These are phyloP conservation scores for Thermoascus crustaceus DNA, from an alignment of 2,329 filamentous ascomycete genomes.

Conservation along the genomic window DNA sequence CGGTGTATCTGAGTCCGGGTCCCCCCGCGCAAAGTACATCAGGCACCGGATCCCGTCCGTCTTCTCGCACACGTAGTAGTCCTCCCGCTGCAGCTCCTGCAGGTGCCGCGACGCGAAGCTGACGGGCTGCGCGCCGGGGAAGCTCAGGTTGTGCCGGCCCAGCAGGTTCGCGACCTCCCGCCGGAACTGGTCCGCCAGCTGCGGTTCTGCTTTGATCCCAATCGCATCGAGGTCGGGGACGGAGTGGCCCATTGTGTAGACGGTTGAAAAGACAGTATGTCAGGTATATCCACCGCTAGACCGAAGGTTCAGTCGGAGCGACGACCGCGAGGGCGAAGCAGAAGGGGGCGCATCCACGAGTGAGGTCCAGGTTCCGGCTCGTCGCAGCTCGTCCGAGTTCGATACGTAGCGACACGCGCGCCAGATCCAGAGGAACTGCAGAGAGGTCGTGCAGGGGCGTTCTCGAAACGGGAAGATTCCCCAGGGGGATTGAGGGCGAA, in stretches of 20 bases:
- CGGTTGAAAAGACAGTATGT: no score
- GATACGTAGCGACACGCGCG: no score
- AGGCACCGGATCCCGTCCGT: slow-evolving; percentile 93
- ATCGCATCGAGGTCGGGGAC: slow-evolving; percentile 35
- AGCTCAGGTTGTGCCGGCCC: slow-evolving; percentile 57
- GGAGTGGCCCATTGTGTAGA: slow-evolving; percentile 26
- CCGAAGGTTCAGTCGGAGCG: no score
- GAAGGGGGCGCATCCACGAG: no score
- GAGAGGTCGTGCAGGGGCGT: no score
- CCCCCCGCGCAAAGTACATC: slow-evolving; percentile 66
- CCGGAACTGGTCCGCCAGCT: slow-evolving; percentile 56
- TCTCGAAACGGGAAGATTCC: no score
- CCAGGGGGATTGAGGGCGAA: no score
- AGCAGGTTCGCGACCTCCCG: slow-evolving; percentile 68
- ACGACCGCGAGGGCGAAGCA: slow-evolving; percentile 8
- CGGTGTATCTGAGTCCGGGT: slow-evolving; percentile 47
- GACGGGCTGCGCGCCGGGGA: slow-evolving; percentile 90
- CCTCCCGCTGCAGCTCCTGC: slow-evolving; percentile 67
- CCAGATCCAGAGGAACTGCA: no score
- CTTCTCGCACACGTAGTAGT: slow-evolving; percentile 98
- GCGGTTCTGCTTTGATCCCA: slow-evolving; percentile 57
- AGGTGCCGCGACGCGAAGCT: slow-evolving; percentile 79
- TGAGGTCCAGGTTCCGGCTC: no score
- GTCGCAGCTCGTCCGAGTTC: no score
- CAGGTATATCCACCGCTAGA: no score